Conservation (phyloP, 2,329 filamentous ascomycete genomes). For the Monosporascus sp. region DNA sequence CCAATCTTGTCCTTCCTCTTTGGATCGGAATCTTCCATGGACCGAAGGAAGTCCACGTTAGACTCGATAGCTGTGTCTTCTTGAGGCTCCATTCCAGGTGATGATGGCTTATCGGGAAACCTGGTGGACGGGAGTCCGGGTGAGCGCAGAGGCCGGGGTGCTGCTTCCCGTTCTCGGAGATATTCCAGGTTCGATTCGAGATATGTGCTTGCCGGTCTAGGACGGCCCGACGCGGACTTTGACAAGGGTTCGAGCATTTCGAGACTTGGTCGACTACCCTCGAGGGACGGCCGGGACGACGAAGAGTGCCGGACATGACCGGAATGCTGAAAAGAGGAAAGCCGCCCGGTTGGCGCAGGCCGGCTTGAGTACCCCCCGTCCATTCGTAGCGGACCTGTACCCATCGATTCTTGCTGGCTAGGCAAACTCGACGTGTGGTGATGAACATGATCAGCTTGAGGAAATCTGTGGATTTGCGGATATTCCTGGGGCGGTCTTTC, state of each 20-base stretch:
- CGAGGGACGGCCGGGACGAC: conserved; percentile 62
- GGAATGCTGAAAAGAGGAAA: conserved; percentile 29
- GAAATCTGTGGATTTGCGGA: conserved; percentile 36
- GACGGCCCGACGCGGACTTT: conserved; percentile 38
- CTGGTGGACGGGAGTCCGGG: conserved; percentile 31
- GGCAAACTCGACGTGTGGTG: conserved; percentile 36
- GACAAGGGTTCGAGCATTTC: conserved; percentile 22
- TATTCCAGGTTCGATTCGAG: conserved; percentile 80
- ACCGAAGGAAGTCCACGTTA: conserved; percentile 77
- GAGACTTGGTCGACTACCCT: conserved; percentile 60
- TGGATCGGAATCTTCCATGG: conserved; percentile 61
- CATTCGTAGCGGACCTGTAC: conserved; percentile 17
- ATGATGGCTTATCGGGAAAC: conserved; percentile 33
- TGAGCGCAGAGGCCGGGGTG: conserved; percentile 35
- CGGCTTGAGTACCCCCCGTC: conserved; percentile 19
- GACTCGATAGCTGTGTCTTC: conserved; percentile 68
- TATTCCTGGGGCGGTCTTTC: conserved; percentile 44
- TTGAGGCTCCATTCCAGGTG: conserved; percentile 37
- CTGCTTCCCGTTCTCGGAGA: conserved; percentile 68
- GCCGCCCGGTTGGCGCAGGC: conserved; percentile 20
- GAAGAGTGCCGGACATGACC: conserved; percentile 37
- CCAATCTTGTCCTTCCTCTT: conserved; percentile 49
- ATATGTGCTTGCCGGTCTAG: conserved; percentile 76
- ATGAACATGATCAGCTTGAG: conserved; percentile 34
- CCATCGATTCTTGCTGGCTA: conserved; percentile 24